Conservation (phyloP, 139 green algal species). For the Choricystis sp. region DNA sequence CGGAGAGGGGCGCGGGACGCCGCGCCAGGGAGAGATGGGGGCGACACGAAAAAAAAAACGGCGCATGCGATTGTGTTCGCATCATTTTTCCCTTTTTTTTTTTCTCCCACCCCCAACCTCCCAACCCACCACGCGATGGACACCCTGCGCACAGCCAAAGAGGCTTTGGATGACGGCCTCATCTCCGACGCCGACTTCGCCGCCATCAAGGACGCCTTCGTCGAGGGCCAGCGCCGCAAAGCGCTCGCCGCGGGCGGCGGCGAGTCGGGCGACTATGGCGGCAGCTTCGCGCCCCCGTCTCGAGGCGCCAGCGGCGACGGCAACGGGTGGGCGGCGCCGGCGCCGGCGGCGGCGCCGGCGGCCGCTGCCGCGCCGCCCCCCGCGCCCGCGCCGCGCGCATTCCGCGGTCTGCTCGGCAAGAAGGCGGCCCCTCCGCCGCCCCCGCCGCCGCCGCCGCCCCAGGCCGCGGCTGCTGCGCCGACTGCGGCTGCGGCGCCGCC, state of each 20-base stretch:
- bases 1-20: no score
- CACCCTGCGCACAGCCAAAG: slow-evolving; percentile 44
- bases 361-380: not conserved
- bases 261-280: not conserved
- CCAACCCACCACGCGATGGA: slow-evolving; percentile 7
- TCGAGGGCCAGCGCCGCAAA: slow-evolving; percentile 68
- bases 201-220: slow-evolving; percentile 57
- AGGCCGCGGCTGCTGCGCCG: not conserved
- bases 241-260: slow-evolving; percentile 44
- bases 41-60: no score
- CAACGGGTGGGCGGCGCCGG: no score
- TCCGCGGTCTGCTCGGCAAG: not conserved
- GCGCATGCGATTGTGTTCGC: not conserved
- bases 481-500: slow-evolving; percentile 2
- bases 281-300: no score
- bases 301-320: no score
- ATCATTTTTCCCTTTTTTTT: not conserved
- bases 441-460: not conserved
- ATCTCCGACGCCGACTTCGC: slow-evolving; percentile 54
- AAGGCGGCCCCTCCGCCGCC: not conserved
- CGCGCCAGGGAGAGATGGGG: no score
- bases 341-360: not conserved
- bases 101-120: slow-evolving; percentile 18
- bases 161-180: slow-evolving; percentile 53
- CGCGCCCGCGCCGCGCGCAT: not conserved